Evolutionary conservation across 345 rosid species (phyloP).

Genomic region (Erysimum cheiranthoides): DNA sequence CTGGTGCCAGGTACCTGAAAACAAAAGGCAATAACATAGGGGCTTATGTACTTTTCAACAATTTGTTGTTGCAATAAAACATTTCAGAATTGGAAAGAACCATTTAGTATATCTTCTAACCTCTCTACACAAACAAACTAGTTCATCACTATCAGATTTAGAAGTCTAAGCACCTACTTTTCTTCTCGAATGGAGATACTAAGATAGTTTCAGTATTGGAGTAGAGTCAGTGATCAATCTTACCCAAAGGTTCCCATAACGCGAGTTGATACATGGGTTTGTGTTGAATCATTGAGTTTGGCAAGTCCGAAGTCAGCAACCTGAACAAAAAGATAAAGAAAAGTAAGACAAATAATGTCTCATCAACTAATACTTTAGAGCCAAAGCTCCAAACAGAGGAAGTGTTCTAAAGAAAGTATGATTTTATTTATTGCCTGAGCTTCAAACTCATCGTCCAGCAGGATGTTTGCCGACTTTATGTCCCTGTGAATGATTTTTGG

Average conservation of each 20-base stretch:
- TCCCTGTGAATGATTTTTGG: conserved; percentile 96
- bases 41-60: not conserved
- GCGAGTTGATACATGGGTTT: conserved; percentile 97
- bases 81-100: too few relatives aligned
- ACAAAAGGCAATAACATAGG: conserved; percentile 13
- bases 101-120: not conserved
- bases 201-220: not conserved
- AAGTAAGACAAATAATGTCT: not conserved
- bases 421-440: conserved; percentile 67
- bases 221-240: conserved; percentile 40
- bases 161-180: not conserved
- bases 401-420: not conserved
- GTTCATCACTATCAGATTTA: not conserved
- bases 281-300: conserved; percentile 74
- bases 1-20: conserved; percentile 93
- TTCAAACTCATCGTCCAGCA: conserved; percentile 78
- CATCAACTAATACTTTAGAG: conserved; percentile 3
- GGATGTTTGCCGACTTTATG: conserved; percentile 90
- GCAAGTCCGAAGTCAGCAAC: conserved; percentile 99
- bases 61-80: not conserved
- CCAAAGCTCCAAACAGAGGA: conserved; percentile 1
- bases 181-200: not conserved
- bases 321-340: conserved; percentile 43
- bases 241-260: conserved; percentile 99
- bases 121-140: conserved; percentile 1